Conservation (phyloP, 106 monocot species). For the Posidonia australis region DNA sequence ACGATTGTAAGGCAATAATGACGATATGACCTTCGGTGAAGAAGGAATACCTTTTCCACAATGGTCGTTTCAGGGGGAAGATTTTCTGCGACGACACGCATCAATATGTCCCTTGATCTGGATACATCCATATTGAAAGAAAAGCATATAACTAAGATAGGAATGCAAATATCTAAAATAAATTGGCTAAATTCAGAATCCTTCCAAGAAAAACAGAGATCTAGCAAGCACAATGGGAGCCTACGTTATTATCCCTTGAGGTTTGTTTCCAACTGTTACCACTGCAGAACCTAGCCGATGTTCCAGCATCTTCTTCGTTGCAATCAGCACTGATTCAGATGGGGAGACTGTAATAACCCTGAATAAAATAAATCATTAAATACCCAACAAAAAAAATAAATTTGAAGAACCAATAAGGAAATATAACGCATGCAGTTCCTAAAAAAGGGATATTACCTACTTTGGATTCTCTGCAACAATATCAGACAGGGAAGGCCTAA, state of each 20-base stretch:
- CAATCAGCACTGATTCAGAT: slow-evolving; percentile 63
- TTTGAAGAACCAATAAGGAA: neutral
- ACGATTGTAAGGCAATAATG: no score
- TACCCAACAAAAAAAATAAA: neutral
- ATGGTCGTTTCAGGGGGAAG: slow-evolving; percentile 38
- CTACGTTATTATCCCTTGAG: slow-evolving; percentile 65
- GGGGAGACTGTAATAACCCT: slow-evolving; percentile 53
- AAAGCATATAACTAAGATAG: no score
- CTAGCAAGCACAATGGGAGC: no score
- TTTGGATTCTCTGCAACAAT: slow-evolving; percentile 66
- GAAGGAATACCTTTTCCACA: slow-evolving; percentile 11
- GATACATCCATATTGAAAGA: no score
- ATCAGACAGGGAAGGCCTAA: slow-evolving; percentile 62
- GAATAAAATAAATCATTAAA: neutral
- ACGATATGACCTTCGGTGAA: neutral
- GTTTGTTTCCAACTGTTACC: slow-evolving; percentile 56
- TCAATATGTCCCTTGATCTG: slow-evolving; percentile 70
- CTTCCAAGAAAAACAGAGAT: no score
- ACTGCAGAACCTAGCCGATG: slow-evolving; percentile 53
- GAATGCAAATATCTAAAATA: no score
- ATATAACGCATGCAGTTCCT: no score
- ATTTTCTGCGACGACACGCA: slow-evolving; percentile 59
- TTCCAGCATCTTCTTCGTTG: slow-evolving; percentile 78
- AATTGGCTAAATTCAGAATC: neutral
- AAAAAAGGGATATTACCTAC: slow-evolving; percentile 93